A percentile compares a stretch with the other conserved stretches of the same genome.
Evolutionary conservation across 2,329 filamentous ascomycete species (phyloP).

Genomic region (Passalora sequoiae): DNA sequence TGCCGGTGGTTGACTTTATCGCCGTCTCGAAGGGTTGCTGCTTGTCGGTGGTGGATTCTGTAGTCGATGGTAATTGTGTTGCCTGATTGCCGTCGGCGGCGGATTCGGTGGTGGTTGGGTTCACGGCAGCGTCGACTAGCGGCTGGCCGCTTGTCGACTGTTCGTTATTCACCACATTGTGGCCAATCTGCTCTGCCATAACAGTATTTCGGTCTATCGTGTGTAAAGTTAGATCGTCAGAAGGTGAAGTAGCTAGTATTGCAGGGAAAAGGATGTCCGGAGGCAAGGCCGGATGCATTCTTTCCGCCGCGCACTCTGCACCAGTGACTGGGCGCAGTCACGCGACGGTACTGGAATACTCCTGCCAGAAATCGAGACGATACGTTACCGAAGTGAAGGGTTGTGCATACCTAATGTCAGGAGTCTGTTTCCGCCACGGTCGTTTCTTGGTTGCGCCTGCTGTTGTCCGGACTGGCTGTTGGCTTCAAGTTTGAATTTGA

Average conservation of each 20-base stretch:
- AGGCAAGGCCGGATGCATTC: slow-evolving; percentile 3
- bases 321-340: slow-evolving; percentile 6
- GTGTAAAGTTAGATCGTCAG: slow-evolving; percentile 16
- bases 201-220: slow-evolving; percentile 44
- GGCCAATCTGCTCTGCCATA: slow-evolving; percentile 67
- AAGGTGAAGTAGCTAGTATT: slow-evolving; percentile 5
- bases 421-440: slow-evolving; percentile 17
- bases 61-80: slow-evolving; percentile 15
- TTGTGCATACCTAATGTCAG: slow-evolving; percentile 15
- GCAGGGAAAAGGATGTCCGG: background rate
- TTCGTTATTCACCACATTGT: slow-evolving; percentile 68
- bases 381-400: slow-evolving; percentile 1
- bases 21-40: slow-evolving; percentile 21
- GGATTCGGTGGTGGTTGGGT: slow-evolving; percentile 50
- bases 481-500: too few relatives aligned
- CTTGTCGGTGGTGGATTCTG: slow-evolving; percentile 41
- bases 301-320: slow-evolving; percentile 6
- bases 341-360: slow-evolving; percentile 8
- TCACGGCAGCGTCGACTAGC: slow-evolving; percentile 61
- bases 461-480: too few relatives aligned
- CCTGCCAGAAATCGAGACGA: background rate
- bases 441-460: too few relatives aligned
- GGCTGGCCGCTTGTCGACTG: slow-evolving; percentile 58
- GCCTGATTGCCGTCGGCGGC: slow-evolving; percentile 43
- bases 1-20: slow-evolving; percentile 12